A percentile compares a stretch with the other conserved stretches of the same genome.
phyloP scores from a whole-genome alignment of 805 yeast genomes.

The Zygoascus bituminiphila region DNA sequence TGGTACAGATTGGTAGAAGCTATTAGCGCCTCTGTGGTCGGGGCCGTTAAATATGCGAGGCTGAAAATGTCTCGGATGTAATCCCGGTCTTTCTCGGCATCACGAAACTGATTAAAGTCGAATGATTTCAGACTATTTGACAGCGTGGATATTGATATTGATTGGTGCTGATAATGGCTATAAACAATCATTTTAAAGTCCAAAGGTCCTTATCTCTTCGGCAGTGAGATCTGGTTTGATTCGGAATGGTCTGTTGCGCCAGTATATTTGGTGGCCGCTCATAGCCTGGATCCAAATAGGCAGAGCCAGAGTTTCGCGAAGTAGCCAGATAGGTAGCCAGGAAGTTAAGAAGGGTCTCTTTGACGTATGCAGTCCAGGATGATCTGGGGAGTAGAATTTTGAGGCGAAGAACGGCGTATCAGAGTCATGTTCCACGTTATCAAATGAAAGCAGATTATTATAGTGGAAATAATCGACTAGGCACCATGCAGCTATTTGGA shows the following conservation, averaged over 20 bases:
- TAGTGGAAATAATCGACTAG: constrained; percentile 55
- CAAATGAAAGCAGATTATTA: constrained; percentile 31
- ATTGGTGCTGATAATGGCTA: too few species aligned
- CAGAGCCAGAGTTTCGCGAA: constrained; percentile 65
- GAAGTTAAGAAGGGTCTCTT: constrained; percentile 14
- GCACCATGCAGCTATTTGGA: constrained; percentile 59
- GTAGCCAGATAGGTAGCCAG: constrained; percentile 48
- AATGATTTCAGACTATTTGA: too few species aligned
- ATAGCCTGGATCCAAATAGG: constrained; percentile 82
- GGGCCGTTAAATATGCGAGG: too few species aligned
- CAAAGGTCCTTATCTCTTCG: constrained; percentile 43
- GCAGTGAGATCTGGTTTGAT: constrained; percentile 72
- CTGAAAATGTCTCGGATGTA: too few species aligned
- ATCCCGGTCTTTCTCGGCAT: too few species aligned
- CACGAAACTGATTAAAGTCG: too few species aligned
- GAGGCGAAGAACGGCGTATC: constrained; percentile 23
- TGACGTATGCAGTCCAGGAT: background rate
- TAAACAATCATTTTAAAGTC: too few species aligned
- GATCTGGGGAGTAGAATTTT: constrained; percentile 21
- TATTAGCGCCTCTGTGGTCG: too few species aligned
- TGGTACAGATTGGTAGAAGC: too few species aligned
- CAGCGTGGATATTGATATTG: too few species aligned
- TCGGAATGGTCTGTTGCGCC: constrained; percentile 66
- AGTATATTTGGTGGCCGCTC: constrained; percentile 57
- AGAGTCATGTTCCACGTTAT: constrained; percentile 20